A percentile compares a stretch with the other conserved stretches of the same genome.
Evolutionary conservation across 495 filamentous ascomycete genomes (phyloP).

Genomic region (Penicillium canescens): DNA sequence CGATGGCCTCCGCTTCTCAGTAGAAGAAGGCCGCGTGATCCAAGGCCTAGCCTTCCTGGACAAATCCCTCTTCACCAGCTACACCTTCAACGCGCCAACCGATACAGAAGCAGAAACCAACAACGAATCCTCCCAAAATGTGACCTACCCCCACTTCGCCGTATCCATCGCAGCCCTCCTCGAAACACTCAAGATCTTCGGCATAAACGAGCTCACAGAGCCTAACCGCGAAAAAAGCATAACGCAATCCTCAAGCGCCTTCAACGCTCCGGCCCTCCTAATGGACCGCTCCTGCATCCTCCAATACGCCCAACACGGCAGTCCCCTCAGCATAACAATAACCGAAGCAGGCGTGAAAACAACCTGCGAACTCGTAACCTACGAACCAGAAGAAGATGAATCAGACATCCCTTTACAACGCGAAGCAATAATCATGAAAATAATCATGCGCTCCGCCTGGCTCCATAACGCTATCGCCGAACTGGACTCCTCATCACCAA

Average conservation of each 20-base stretch:
- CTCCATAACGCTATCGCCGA: constrained; percentile 83
- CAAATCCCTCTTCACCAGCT: constrained; percentile 83
- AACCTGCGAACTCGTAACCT: constrained; percentile 89
- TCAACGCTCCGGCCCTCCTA: constrained; percentile 73
- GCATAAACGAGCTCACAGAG: constrained; percentile 68
- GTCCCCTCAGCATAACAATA: constrained; percentile 76
- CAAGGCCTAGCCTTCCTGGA: constrained; percentile 85
- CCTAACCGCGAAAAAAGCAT: constrained; percentile 50
- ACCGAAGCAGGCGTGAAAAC: constrained; percentile 86
- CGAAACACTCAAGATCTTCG: constrained; percentile 93
- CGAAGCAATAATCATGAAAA: constrained; percentile 79
- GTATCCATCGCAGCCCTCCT: constrained; percentile 84
- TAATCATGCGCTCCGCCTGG: constrained; percentile 87
- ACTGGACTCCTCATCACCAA: constrained; percentile 71
- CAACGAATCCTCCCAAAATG: constrained; percentile 31
- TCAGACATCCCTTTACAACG: constrained; percentile 82
- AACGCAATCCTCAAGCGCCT: constrained; percentile 60
- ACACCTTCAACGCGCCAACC: constrained; percentile 59
- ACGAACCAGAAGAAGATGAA: constrained; percentile 63
- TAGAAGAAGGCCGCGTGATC: constrained; percentile 81
- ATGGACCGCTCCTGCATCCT: constrained; percentile 81
- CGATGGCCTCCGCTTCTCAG: constrained; percentile 82
- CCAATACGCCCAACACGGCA: constrained; percentile 68
- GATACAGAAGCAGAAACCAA: constrained; percentile 28
- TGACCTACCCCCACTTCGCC: constrained; percentile 60